A percentile compares a stretch with the other conserved stretches of the same genome.
phyloP scores from a whole-genome alignment of 306 rosid genomes.

The Lathyrus tuberosus region DNA sequence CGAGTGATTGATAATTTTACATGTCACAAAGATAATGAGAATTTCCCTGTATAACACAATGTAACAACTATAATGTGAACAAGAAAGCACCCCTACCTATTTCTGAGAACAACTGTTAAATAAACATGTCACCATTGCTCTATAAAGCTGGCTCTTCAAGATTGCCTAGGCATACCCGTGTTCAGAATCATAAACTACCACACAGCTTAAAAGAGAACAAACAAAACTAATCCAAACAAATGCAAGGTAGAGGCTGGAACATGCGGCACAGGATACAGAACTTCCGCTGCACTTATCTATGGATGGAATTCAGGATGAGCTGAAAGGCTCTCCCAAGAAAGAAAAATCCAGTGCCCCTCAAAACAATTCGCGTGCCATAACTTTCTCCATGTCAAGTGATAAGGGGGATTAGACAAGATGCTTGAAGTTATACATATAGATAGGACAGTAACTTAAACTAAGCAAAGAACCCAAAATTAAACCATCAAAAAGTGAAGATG shows the following conservation, averaged over 20 bases:
- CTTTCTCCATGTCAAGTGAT: not conserved
- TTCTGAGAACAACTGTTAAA: not conserved
- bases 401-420: not conserved
- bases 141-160: not conserved
- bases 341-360: not conserved
- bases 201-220: not conserved
- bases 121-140: slow-evolving; percentile 4
- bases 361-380: not conserved
- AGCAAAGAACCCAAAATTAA: slow-evolving; percentile 24
- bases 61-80: no score
- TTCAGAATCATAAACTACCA: slow-evolving; percentile 27
- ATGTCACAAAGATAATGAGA: not conserved
- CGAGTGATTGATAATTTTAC: slow-evolving; percentile 10
- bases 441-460: slow-evolving; percentile 23
- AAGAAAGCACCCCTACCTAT: no score
- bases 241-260: slow-evolving; percentile 28
- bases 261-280: slow-evolving; percentile 7
- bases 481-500: slow-evolving; percentile 22
- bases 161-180: not conserved
- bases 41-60: no score
- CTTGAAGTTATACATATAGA: no score
- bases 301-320: slow-evolving; percentile 1
- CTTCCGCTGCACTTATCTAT: not conserved
- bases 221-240: slow-evolving; percentile 17
- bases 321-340: not conserved